Conservation (phyloP, 2,329 filamentous ascomycete genomes). For the Mollisia scopiformis region DNA sequence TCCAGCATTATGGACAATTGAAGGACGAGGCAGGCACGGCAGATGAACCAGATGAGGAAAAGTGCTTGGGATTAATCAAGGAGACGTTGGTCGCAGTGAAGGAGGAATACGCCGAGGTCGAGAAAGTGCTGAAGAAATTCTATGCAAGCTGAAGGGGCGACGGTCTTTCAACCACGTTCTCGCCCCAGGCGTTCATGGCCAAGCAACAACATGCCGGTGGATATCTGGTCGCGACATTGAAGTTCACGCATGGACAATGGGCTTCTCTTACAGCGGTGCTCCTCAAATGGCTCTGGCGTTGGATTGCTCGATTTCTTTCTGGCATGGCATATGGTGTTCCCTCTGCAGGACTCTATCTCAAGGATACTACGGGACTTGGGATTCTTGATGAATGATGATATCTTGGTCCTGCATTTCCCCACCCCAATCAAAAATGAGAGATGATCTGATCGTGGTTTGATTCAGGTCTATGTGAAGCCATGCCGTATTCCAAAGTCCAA, state of each 20-base stretch:
- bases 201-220: slow-evolving; percentile 23
- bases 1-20: slow-evolving; percentile 86
- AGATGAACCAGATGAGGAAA: slow-evolving; percentile 66
- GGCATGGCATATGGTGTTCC: slow-evolving; percentile 26
- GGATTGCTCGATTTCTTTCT: slow-evolving; percentile 21
- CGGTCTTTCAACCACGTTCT: slow-evolving; percentile 25
- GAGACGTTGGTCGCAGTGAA: slow-evolving; percentile 74
- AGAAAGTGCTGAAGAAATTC: slow-evolving; percentile 64
- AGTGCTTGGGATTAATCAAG: slow-evolving; percentile 71
- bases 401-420: background rate
- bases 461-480: background rate
- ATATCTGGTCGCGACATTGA: slow-evolving; percentile 31
- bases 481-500: background rate
- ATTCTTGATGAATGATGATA: slow-evolving; percentile 4
- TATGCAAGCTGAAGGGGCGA: slow-evolving; percentile 25
- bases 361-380: slow-evolving; percentile 18
- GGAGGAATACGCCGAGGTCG: slow-evolving; percentile 74
- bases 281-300: slow-evolving; percentile 29
- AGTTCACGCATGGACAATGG: slow-evolving; percentile 27
- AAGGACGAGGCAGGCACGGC: slow-evolving; percentile 77
- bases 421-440: slow-evolving; percentile 1
- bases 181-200: slow-evolving; percentile 18
- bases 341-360: slow-evolving; percentile 6
- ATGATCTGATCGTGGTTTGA: background rate
- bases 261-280: slow-evolving; percentile 34